Percentiles rank a stretch among this genome's conserved stretches.
These are phyloP conservation scores for Tephrocybe sp. DNA, from an alignment of 768 basidiomycete genomes.

Conservation along the genomic window DNA sequence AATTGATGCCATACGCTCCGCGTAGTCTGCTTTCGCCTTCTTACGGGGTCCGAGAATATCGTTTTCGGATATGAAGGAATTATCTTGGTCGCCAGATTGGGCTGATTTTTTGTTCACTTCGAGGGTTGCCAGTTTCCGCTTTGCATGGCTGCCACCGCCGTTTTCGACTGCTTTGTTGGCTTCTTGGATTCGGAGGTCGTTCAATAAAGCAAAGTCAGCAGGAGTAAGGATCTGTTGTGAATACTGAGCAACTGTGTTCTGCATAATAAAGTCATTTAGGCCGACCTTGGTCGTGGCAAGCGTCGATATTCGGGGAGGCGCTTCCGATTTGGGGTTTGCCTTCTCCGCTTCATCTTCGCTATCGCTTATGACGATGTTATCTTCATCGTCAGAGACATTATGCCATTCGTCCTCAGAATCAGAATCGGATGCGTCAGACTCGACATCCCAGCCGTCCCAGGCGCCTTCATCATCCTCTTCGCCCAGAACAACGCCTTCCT, in stretches of 20 bases:
- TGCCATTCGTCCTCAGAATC: conserved; percentile 80
- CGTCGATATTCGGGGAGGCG: conserved; percentile 50
- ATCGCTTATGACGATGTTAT: conserved; percentile 78
- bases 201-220: conserved; percentile 90
- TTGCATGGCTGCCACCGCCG: conserved; percentile 73
- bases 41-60: conserved; percentile 95
- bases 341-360: conserved; percentile 79
- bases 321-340: conserved; percentile 35
- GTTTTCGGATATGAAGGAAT: conserved; percentile 79
- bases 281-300: conserved; percentile 80
- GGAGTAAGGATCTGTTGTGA: conserved; percentile 85
- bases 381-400: conserved; percentile 70
- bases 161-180: conserved; percentile 68
- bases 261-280: not conserved
- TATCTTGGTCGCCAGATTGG: conserved; percentile 44
- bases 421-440: conserved; percentile 61
- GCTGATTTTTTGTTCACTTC: conserved; percentile 68
- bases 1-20: conserved; percentile 89
- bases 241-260: conserved; percentile 1
- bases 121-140: conserved; percentile 84
- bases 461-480: conserved; percentile 64
- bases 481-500: conserved; percentile 48
- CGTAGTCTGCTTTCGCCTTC: conserved; percentile 91
- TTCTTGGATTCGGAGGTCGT: conserved; percentile 83
- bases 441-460: conserved; percentile 91